Base-by-base conservation (phyloP, 768 basidiomycete genomes). In the Hygrophoropsis aurantiaca region DNA sequence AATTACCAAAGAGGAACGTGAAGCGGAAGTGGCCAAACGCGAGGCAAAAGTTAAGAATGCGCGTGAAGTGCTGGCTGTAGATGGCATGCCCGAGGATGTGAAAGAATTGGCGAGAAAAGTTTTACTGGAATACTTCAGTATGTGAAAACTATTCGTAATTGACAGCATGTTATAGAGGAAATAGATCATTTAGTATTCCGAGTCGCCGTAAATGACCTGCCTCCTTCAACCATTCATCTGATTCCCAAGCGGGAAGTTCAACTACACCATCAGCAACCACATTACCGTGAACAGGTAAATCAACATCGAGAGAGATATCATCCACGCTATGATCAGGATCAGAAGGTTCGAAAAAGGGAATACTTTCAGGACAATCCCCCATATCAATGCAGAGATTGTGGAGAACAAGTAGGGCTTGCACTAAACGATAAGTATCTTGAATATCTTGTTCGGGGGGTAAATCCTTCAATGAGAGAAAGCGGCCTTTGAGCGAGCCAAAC, bases 401-500 rank as follows among this genome's bases (percentile, higher is more conserved):
- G 13, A 64, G 27, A 11, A 59, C 42, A 4, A 64, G 26, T 10
- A 64, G 24, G 0, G 58, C 58, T 26, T 65, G 51, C 8, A 62
- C 56, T 1, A 41, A 49, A 16, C 37, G 39, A 30, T 59, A 61
- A 2, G 55, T 47, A 5, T 60, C 53, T 32, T 55, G 50, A 2
- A 62, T 44, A 42, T 56, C 21, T 1, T 23, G 42, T 30, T 58
- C 51, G 1, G 39, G 49, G 6, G 54, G 53, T 38, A 62, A 45
- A 5, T 33, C 26, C 13, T 51, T 50, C 0, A 64, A 48, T 2
- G 49, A 46, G 0, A 49, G 60, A 46, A 67, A 66, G 10, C 57
- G 47, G 6, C 60, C 66, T 37, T 67, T 66, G n/a, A 64, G 41
- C 3, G 49, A 19, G 3, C 64, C 62, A 57, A 67, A 67, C 10